Conservation (phyloP, 2,329 filamentous ascomycete species). For the Colletotrichum godetiae region DNA sequence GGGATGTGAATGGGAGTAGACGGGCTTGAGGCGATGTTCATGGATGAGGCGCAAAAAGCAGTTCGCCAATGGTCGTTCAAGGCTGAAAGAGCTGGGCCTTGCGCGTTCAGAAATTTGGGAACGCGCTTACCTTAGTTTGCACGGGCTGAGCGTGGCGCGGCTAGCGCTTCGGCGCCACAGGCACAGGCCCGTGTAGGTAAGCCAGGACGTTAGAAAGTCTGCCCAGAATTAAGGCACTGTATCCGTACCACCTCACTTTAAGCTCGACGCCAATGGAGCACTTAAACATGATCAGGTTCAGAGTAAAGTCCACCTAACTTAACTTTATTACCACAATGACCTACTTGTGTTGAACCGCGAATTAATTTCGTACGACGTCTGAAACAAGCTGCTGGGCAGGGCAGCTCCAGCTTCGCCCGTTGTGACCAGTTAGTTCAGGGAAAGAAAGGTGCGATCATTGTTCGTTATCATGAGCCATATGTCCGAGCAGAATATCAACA, state of each 20-base stretch:
- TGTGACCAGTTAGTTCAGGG: neutral
- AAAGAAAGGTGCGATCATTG: too few species aligned
- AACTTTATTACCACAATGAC: neutral
- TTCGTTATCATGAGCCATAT: neutral
- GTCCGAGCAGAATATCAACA: neutral
- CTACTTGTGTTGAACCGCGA: neutral
- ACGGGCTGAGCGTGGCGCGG: constrained; percentile 19
- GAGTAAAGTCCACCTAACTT: neutral
- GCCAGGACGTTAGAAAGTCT: neutral
- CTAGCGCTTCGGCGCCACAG: constrained; percentile 24
- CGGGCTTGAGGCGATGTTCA: neutral
- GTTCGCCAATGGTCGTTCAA: constrained; percentile 1
- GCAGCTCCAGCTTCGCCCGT: neutral
- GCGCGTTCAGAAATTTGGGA: constrained; percentile 34
- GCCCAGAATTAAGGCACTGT: neutral
- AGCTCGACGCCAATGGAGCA: neutral
- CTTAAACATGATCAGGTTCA: neutral
- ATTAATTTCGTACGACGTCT: neutral
- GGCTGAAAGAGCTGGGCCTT: constrained; percentile 18
- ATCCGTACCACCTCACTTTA: neutral
- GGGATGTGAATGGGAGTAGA: neutral
- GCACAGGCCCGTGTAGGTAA: neutral
- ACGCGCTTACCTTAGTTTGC: constrained; percentile 24
- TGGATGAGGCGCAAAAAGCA: constrained; percentile 19
- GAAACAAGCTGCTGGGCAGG: neutral